A percentile compares a stretch with the other conserved stretches of the same genome.
phyloP scores from a whole-genome alignment of 441 rosid genomes.

The Gossypium gossypioides region DNA sequence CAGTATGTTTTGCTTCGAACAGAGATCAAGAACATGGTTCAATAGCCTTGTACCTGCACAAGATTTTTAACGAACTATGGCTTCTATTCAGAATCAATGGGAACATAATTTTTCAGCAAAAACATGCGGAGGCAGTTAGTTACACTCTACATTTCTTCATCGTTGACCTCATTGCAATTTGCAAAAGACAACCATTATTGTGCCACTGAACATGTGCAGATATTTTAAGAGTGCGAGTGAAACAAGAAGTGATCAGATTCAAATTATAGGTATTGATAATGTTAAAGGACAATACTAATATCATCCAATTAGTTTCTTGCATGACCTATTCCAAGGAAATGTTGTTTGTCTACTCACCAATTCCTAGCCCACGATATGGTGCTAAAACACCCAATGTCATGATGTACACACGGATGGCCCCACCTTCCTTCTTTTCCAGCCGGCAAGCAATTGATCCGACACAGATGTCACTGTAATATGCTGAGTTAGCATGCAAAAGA shows the following conservation, averaged over 20 bases:
- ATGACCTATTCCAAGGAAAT: neutral
- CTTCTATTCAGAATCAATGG: neutral
- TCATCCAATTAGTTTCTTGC: neutral
- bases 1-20: conserved; percentile 53
- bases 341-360: conserved; percentile 46
- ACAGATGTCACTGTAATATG: conserved; percentile 86
- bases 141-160: neutral
- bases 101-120: neutral
- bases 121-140: neutral
- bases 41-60: conserved; percentile 67
- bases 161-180: too few species aligned
- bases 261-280: too few species aligned
- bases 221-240: neutral
- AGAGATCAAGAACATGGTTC: conserved; percentile 75
- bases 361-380: conserved; percentile 90
- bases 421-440: conserved; percentile 86
- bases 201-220: neutral
- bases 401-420: conserved; percentile 68
- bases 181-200: too few species aligned
- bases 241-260: neutral
- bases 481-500: conserved; percentile 32
- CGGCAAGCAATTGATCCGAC: conserved; percentile 96
- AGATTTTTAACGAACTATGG: neutral
- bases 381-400: conserved; percentile 98
- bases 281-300: neutral